Conservation (phyloP, 495 filamentous ascomycete genomes). For the Podospora conica region DNA sequence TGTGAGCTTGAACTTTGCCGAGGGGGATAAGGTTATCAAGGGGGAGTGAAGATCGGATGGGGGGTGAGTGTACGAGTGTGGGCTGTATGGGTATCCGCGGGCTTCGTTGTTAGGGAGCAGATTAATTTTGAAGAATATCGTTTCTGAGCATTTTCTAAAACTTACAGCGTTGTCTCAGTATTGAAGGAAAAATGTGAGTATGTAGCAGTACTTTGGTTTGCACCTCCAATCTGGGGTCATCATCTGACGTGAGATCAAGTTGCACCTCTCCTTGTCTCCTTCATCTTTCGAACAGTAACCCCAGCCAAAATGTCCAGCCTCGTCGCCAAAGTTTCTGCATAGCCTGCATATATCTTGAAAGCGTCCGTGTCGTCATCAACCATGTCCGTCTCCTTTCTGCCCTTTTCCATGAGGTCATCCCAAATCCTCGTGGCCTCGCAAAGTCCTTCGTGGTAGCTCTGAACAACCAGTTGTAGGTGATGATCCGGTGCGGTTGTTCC, state of each 20-base stretch:
- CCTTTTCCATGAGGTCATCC: constrained; percentile 23
- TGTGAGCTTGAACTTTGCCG: constrained; percentile 74
- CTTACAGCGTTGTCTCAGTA: neutral
- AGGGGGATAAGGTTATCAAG: constrained; percentile 51
- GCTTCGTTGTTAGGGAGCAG: neutral
- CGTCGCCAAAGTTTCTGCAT: constrained; percentile 12
- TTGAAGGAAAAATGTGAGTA: neutral
- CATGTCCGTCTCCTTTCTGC: constrained; percentile 7
- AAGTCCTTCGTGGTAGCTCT: constrained; percentile 18
- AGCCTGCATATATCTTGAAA: constrained; percentile 7
- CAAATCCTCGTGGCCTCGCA: constrained; percentile 20
- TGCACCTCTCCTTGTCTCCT: neutral
- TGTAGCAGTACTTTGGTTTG: no score
- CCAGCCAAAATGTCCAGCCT: constrained; percentile 10
- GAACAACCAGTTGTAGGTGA: neutral
- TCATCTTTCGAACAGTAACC: constrained; percentile 13
- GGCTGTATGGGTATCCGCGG: neutral
- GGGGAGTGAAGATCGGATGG: constrained; percentile 27
- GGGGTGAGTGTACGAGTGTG: constrained; percentile 12
- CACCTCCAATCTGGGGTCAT: neutral
- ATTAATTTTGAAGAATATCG: neutral
- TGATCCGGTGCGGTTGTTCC: neutral
- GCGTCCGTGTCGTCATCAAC: constrained; percentile 6
- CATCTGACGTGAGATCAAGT: neutral
- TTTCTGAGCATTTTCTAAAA: neutral